phyloP scores from a whole-genome alignment of 441 rosid genomes.

The Brassica hybrid region DNA sequence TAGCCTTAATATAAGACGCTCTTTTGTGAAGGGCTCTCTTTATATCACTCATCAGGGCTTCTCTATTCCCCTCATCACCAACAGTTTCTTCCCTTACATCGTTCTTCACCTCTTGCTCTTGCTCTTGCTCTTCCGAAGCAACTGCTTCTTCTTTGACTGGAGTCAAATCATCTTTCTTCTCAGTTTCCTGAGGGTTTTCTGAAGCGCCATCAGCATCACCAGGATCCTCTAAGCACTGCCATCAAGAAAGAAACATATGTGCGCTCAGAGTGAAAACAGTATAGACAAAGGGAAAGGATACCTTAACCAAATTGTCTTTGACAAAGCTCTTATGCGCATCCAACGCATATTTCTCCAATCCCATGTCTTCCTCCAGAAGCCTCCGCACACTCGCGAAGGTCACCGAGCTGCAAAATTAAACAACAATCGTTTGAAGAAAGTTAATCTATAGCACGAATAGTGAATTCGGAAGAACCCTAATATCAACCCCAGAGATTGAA shows the following conservation, averaged over 20 bases:
- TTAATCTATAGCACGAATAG: too few species aligned
- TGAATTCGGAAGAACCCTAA: constrained; percentile 29
- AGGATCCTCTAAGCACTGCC: constrained; percentile 62
- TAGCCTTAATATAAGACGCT: constrained; percentile 64
- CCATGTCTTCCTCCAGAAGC: constrained; percentile 72
- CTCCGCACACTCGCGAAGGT: constrained; percentile 87
- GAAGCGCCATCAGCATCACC: constrained; percentile 54
- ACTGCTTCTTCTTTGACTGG: constrained; percentile 45
- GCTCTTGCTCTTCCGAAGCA: constrained; percentile 49
- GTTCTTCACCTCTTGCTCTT: constrained; percentile 46
- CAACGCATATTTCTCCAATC: constrained; percentile 33
- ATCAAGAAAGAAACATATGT: constrained; percentile 31
- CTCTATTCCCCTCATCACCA: constrained; percentile 51
- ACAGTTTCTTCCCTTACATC: constrained; percentile 50
- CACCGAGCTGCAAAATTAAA: constrained; percentile 58
- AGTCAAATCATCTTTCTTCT: constrained; percentile 40
- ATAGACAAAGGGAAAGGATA: background rate
- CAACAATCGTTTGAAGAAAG: background rate
- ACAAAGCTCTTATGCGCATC: constrained; percentile 81
- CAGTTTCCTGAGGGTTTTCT: constrained; percentile 52
- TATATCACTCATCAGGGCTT: constrained; percentile 51
- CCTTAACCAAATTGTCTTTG: constrained; percentile 54
- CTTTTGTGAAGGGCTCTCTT: constrained; percentile 64
- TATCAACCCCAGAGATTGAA: background rate
- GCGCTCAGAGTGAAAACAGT: background rate